Conservation (phyloP, 345 rosid genomes). For the Alliaria petiolata region DNA sequence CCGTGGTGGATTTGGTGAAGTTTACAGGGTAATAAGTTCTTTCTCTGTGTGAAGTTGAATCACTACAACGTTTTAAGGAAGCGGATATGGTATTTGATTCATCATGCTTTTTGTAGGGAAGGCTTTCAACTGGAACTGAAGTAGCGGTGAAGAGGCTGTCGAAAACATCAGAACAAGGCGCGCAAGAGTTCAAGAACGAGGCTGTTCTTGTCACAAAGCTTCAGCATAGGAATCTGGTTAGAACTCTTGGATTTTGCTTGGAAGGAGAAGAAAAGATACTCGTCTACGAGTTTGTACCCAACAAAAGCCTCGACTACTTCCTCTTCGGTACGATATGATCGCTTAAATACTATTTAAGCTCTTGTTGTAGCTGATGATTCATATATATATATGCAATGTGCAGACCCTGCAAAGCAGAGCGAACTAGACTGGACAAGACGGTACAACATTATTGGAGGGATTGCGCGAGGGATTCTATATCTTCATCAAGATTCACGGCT, state of each 20-base stretch:
- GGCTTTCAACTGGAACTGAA: background rate
- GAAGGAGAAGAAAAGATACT: background rate
- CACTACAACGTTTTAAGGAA: background rate
- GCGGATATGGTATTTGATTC: background rate
- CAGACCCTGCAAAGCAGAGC: background rate
- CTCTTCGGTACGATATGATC: background rate
- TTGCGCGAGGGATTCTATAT: background rate
- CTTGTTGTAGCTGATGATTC: background rate
- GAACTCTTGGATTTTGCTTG: background rate
- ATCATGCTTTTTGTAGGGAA: background rate
- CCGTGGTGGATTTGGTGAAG: conserved; percentile 12
- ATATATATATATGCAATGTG: background rate
- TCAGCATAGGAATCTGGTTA: background rate
- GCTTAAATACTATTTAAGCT: background rate
- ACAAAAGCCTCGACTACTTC: background rate
- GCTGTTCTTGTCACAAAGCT: conserved; percentile 4
- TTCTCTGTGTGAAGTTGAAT: background rate
- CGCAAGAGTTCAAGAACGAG: conserved; percentile 9
- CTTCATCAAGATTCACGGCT: background rate
- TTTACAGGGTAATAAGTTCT: background rate
- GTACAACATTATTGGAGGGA: background rate
- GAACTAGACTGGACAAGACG: background rate
- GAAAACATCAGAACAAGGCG: conserved; percentile 8
- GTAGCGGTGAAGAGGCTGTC: conserved; percentile 20
- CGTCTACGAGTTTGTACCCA: background rate